phyloP scores from a whole-genome alignment of 495 filamentous ascomycete species.

The Cryomyces minteri region DNA sequence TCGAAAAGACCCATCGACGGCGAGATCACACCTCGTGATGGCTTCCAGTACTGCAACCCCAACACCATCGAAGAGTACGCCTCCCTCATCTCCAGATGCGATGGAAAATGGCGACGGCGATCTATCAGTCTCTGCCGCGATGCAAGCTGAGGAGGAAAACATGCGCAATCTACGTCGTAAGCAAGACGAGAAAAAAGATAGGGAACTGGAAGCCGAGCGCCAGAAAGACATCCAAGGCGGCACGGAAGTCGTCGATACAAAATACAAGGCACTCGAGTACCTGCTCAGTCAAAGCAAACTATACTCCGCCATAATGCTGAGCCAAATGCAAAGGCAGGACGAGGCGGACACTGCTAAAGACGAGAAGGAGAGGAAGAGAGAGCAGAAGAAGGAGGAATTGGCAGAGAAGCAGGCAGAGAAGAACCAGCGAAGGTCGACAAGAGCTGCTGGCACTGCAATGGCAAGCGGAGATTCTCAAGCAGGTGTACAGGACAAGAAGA shows the following conservation, averaged over 20 bases:
- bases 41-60: too few species aligned
- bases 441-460: neutral
- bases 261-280: conserved; percentile 32
- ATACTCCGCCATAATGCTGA: conserved; percentile 35
- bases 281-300: conserved; percentile 28
- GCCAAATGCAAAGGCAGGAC: conserved; percentile 44
- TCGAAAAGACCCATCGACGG: too few species aligned
- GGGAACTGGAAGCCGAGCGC: conserved; percentile 27
- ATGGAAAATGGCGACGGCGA: neutral
- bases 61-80: conserved; percentile 3
- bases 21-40: too few species aligned
- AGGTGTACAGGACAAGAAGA: conserved; percentile 2
- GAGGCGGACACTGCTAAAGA: conserved; percentile 32
- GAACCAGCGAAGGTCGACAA: conserved; percentile 15
- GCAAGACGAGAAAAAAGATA: conserved; percentile 28
- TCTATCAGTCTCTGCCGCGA: conserved; percentile 13
- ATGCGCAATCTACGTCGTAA: conserved; percentile 28
- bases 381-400: conserved; percentile 20
- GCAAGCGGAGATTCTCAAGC: neutral
- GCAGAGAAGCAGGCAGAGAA: conserved; percentile 19
- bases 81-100: conserved; percentile 10
- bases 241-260: conserved; percentile 27
- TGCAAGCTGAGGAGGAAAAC: conserved; percentile 33
- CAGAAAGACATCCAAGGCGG: conserved; percentile 24
- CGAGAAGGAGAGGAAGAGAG: conserved; percentile 24